These are phyloP conservation scores for Xylaria grammica DNA, from an alignment of 495 filamentous ascomycete genomes.

Conservation along the genomic window DNA sequence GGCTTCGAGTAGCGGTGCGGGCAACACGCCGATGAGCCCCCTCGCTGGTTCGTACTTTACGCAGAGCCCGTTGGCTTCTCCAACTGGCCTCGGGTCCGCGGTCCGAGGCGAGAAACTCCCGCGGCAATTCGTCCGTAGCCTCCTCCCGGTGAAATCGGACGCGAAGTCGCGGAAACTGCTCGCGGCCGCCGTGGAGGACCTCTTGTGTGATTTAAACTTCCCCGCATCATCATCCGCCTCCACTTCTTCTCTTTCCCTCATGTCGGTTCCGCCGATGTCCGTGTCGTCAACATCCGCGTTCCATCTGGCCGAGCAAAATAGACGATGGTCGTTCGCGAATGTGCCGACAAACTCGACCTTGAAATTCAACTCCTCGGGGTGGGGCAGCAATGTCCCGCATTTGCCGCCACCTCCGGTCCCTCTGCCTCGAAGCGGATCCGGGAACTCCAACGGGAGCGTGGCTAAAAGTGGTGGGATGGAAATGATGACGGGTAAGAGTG, in stretches of 20 bases:
- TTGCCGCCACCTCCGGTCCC: conserved; percentile 19
- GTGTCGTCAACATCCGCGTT: conserved; percentile 9
- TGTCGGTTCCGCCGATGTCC: not conserved
- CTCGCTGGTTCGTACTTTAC: not conserved
- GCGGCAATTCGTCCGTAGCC: conserved; percentile 73
- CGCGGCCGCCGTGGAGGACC: conserved; percentile 31
- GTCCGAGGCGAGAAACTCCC: conserved; percentile 75
- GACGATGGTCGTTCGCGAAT: conserved; percentile 15
- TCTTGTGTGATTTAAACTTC: conserved; percentile 33
- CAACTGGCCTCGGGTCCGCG: not conserved
- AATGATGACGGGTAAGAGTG: not conserved
- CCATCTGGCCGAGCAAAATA: conserved; percentile 16
- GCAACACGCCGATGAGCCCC: not conserved
- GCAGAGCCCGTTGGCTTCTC: not conserved
- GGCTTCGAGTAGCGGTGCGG: not conserved
- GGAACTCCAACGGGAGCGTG: not conserved
- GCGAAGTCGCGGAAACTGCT: conserved; percentile 33
- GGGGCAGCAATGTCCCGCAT: not conserved
- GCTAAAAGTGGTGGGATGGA: not conserved
- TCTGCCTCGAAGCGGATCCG: not conserved
- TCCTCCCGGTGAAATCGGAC: conserved; percentile 63
- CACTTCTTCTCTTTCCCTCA: not conserved
- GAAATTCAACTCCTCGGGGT: not conserved
- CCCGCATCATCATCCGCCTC: conserved; percentile 7
- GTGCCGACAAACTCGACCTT: conserved; percentile 8